Evolutionary conservation across 2,329 filamentous ascomycete species (phyloP), one percentile per base, ranked within the genome.

Genomic region (Microcera coccophila): DNA sequence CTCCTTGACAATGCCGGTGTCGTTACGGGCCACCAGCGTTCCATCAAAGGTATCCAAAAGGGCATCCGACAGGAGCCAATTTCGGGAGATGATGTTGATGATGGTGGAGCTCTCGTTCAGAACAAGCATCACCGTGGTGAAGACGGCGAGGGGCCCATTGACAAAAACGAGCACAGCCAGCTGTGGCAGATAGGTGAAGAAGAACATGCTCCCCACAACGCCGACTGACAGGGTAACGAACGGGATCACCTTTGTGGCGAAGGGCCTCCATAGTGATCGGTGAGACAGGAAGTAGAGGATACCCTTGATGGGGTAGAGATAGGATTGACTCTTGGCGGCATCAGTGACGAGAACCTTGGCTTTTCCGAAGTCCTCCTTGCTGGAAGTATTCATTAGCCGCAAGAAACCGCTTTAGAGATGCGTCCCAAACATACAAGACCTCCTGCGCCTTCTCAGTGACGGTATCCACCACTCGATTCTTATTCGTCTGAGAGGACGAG

Each of bases 11-110:
- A 96, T 74, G 2, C 68, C 71, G 1, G 69, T 70, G 21, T 72
- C 68, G 49, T 76, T 71, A 37, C 65, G 70, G 1, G 77, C 59
- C 7, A 83, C 61, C 18, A 84, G 65, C 0, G 79, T 81, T 22
- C 85, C 89, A 60, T 96, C 91, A 62, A 96, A 96, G 1, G 87
- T 91, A 63, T 96, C 90, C 19, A 93, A 73, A 24, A 96, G 73
- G 0, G 88, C 85, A 48, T 94, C 88, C 52, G 87, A 82, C 34
- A 95, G 78, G 28, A 95, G 68, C 61, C 89, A 91, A 32, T 78
- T 84, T 55, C 83, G 81, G 8, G 80, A 75, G 14, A 82, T 53
- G 26, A 76, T 58, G 50, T 73, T 78, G 51, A 79, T 72, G 42
- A 84, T 71, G 12, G 76, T 73, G 2, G 79, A 75, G 55, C 76